Evolutionary conservation across 805 yeast species (phyloP).

Genomic region (Ogataea allantospora): DNA sequence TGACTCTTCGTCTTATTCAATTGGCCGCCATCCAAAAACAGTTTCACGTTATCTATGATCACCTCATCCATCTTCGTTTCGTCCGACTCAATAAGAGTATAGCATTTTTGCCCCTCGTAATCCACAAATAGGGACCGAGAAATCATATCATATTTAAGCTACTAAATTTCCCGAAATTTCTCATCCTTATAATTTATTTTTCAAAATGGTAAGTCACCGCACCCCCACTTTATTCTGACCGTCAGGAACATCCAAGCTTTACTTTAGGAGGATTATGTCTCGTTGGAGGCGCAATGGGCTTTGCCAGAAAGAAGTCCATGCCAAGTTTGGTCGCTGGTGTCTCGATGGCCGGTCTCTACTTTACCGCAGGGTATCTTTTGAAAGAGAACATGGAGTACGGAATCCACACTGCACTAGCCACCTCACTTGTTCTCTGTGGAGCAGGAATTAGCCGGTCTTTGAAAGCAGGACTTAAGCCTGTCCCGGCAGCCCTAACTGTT

Average conservation of each 20-base stretch:
- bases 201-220: slow-evolving; percentile 13
- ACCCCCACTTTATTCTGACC: neutral
- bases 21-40: neutral
- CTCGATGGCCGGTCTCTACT: slow-evolving; percentile 56
- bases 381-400: slow-evolving; percentile 76
- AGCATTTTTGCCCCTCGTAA: slow-evolving; percentile 11
- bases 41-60: too few species aligned
- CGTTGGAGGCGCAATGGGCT: slow-evolving; percentile 35
- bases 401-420: slow-evolving; percentile 72
- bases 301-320: slow-evolving; percentile 59
- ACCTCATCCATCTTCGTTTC: neutral
- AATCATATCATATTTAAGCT: slow-evolving; percentile 7
- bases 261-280: slow-evolving; percentile 31
- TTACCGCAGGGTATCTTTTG: slow-evolving; percentile 73
- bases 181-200: neutral
- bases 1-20: neutral
- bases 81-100: slow-evolving; percentile 12
- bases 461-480: slow-evolving; percentile 59
- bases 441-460: slow-evolving; percentile 69
- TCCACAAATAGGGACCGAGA: slow-evolving; percentile 15
- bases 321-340: slow-evolving; percentile 83
- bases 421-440: slow-evolving; percentile 61
- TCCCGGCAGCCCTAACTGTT: slow-evolving; percentile 64
- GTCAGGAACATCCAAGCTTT: slow-evolving; percentile 31
- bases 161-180: neutral